phyloP scores from a whole-genome alignment of 164 flowering plant genomes.

The Pachysandra terminalis region DNA sequence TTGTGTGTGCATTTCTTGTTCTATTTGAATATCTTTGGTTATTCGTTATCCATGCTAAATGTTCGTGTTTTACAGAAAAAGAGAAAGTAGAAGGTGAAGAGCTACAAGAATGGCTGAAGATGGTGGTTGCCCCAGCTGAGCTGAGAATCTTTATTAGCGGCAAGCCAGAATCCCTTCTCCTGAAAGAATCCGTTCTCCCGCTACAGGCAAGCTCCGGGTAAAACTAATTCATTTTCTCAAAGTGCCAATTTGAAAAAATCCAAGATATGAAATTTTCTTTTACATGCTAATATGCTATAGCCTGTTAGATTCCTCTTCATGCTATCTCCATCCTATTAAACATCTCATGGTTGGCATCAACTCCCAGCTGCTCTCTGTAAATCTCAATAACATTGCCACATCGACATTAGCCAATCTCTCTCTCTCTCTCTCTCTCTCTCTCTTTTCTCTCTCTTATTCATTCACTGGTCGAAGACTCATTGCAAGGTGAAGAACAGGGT shows the following conservation, averaged over 20 bases:
- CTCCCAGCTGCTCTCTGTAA: constrained; percentile 11
- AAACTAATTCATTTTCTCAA: constrained; percentile 4
- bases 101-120: constrained; percentile 73
- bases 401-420: neutral
- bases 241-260: neutral
- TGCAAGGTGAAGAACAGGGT: neutral
- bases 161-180: constrained; percentile 53
- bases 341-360: constrained; percentile 3
- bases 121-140: constrained; percentile 87
- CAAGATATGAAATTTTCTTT: neutral
- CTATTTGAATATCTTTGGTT: constrained; percentile 2
- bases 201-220: constrained; percentile 21
- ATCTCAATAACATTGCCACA: neutral
- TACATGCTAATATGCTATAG: neutral
- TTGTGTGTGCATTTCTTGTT: neutral
- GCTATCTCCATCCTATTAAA: neutral
- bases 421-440: neutral
- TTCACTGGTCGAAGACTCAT: neutral
- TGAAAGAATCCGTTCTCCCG: constrained; percentile 56
- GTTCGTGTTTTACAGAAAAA: constrained; percentile 42
- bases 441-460: neutral
- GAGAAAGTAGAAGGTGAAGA: constrained; percentile 98
- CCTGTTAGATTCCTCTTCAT: neutral
- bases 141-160: constrained; percentile 58
- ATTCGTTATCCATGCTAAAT: neutral